Evolutionary conservation across 2,329 filamentous ascomycete species (phyloP).

Genomic region (Botryosphaeria agaves): DNA sequence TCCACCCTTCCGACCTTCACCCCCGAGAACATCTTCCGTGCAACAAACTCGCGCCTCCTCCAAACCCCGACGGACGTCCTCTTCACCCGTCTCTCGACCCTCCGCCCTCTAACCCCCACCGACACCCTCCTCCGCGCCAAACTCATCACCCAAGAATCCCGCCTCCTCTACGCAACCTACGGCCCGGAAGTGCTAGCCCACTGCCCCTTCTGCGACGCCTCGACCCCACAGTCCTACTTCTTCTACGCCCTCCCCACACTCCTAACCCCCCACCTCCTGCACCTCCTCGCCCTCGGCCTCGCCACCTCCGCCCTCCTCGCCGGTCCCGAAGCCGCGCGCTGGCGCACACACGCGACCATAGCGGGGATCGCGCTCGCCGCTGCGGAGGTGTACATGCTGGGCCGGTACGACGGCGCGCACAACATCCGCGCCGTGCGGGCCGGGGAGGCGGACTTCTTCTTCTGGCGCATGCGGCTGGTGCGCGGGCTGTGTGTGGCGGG

Average conservation of each 20-base stretch:
- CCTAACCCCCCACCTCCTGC: constrained; percentile 60
- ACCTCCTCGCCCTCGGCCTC: constrained; percentile 54
- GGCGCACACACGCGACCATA: constrained; percentile 55
- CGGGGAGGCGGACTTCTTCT: constrained; percentile 49
- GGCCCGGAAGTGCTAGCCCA: constrained; percentile 56
- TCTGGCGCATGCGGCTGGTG: constrained; percentile 48
- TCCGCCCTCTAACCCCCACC: constrained; percentile 37
- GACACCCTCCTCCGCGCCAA: constrained; percentile 52
- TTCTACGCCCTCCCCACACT: constrained; percentile 64
- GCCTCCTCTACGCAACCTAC: constrained; percentile 68
- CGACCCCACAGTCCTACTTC: constrained; percentile 53
- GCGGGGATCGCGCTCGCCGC: constrained; percentile 39
- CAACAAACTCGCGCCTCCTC: constrained; percentile 66
- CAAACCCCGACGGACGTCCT: constrained; percentile 74
- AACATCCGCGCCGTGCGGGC: constrained; percentile 44
- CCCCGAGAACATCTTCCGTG: constrained; percentile 65
- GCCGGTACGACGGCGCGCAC: constrained; percentile 44
- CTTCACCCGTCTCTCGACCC: constrained; percentile 52
- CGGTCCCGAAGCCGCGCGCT: constrained; percentile 45
- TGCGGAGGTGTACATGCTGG: constrained; percentile 48
- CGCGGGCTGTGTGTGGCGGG: constrained; percentile 47
- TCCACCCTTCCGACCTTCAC: constrained; percentile 49
- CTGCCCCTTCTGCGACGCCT: constrained; percentile 70
- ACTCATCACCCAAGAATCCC: constrained; percentile 53
- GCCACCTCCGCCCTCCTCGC: constrained; percentile 53